A percentile compares a stretch with the other conserved stretches of the same genome.
Conservation (phyloP, 2,329 filamentous ascomycete genomes). For the Xylaria polymorpha region DNA sequence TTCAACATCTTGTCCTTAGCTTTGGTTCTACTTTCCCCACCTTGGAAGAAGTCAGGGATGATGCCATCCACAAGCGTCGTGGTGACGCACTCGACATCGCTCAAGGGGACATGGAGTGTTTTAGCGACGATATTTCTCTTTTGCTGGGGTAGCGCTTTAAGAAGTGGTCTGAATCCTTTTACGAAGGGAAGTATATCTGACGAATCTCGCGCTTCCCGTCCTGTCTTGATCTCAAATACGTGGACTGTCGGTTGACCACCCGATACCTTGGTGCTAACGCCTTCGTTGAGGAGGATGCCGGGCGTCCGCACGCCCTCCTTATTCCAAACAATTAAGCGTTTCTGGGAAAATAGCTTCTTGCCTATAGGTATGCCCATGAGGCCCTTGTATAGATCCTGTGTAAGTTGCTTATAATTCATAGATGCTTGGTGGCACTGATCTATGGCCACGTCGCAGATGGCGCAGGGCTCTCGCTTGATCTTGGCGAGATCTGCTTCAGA, state of each 20-base stretch:
- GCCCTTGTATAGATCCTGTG: slow-evolving; percentile 80
- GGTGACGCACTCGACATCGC: slow-evolving; percentile 87
- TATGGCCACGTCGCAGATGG: slow-evolving; percentile 82
- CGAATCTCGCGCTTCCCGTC: slow-evolving; percentile 75
- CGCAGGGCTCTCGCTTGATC: slow-evolving; percentile 86
- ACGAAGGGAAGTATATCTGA: slow-evolving; percentile 91
- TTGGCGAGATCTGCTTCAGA: slow-evolving; percentile 93
- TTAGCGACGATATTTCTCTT: slow-evolving; percentile 76
- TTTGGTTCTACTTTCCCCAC: slow-evolving; percentile 59
- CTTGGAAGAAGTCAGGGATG: slow-evolving; percentile 68
- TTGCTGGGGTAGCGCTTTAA: slow-evolving; percentile 74
- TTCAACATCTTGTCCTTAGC: slow-evolving; percentile 76
- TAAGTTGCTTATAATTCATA: slow-evolving; percentile 83
- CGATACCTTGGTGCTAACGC: slow-evolving; percentile 69
- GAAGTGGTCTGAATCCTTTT: slow-evolving; percentile 73
- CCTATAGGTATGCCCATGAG: slow-evolving; percentile 85
- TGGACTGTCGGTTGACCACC: slow-evolving; percentile 74
- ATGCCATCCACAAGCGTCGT: slow-evolving; percentile 71
- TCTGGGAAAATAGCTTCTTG: slow-evolving; percentile 79
- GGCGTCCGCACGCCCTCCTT: slow-evolving; percentile 85
- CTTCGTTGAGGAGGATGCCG: slow-evolving; percentile 83
- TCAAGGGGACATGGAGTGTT: slow-evolving; percentile 75
- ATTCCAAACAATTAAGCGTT: slow-evolving; percentile 85
- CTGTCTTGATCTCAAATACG: slow-evolving; percentile 79
- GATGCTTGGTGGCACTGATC: slow-evolving; percentile 84